Base-by-base conservation (phyloP, 495 filamentous ascomycete genomes). In the Hypoxylon rickii region DNA sequence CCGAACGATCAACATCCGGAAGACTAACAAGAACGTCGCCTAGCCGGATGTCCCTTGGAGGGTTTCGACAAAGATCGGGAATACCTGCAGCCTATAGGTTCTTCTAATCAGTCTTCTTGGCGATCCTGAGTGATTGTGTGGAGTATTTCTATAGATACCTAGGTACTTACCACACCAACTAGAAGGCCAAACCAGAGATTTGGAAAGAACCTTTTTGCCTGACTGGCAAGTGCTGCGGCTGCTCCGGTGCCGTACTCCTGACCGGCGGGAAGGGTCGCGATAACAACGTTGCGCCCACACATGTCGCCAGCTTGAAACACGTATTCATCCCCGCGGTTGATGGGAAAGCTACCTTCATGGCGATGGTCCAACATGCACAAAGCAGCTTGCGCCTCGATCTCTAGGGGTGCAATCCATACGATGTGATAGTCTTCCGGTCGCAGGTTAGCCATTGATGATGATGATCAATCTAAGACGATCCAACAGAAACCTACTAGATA, bases 241-340 rank as follows among this genome's bases (percentile, higher is more conserved):
- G 73, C 70, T 21, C 65, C 63, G 3, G 65, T 69, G 12, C 69
- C 69, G 50, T 71, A 70, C 44, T 69, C 64, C 44, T 71, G 64
- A 13, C 70, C 67, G 1, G 48, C 54, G 8, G 70, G 69, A n/a
- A 70, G 56, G 7, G 69, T 72, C 13, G 73, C 73, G 33, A 78
- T 54, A 13, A 73, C 70, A 33, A 76, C 58, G 34, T 78, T 78
- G 36, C 79, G 76, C 18, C 61, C 57, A 15, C 57, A 58, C 40
- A 79, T 71, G 2, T 67, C 61, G 8, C 69, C 70, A 29, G 60
- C 58, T 26, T 55, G 46, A 39, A 66, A 73, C 7, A 72, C 42
- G 36, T 74, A 73, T 57, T 76, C 71, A 40, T 75, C 62, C 17
- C 69, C 69, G 3, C 24, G 58, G 12, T 33, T 16, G 2, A 66